Percentiles rank a stretch among this genome's conserved stretches.
phyloP scores from a whole-genome alignment of 257 asterid genomes.

The Phtheirospermum japonicum region DNA sequence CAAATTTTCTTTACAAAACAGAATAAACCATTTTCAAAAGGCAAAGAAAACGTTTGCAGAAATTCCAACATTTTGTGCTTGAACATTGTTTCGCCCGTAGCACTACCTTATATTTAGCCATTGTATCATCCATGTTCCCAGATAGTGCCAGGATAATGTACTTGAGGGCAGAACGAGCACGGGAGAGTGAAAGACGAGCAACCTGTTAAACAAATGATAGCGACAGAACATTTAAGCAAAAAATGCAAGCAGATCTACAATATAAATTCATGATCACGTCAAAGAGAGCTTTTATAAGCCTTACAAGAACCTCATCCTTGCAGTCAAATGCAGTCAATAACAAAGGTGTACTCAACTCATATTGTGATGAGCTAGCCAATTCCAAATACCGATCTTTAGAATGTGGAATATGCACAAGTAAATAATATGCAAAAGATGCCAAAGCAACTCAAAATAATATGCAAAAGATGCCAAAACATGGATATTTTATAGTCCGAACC shows the following conservation, averaged over 20 bases:
- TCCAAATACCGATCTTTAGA: conserved; percentile 13
- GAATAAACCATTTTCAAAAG: conserved; percentile 9
- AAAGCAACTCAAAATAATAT: no score
- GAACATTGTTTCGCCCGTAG: not conserved
- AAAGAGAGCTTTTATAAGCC: conserved; percentile 22
- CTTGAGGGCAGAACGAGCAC: conserved; percentile 92
- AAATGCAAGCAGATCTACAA: conserved; percentile 21
- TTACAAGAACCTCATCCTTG: conserved; percentile 23
- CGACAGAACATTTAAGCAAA: conserved; percentile 22
- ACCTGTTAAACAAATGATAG: conserved; percentile 52
- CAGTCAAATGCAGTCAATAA: conserved; percentile 12
- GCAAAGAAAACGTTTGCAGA: conserved; percentile 23
- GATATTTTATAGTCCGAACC: no score
- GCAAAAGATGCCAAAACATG: no score
- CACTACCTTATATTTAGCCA: conserved; percentile 78
- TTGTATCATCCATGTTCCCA: conserved; percentile 86
- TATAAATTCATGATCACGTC: conserved; percentile 27
- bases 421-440: no score
- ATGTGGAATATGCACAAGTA: conserved; percentile 16
- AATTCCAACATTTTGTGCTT: conserved; percentile 17
- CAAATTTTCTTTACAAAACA: conserved; percentile 6
- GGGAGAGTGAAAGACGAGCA: conserved; percentile 57
- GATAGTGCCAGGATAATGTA: conserved; percentile 81
- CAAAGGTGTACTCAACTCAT: conserved; percentile 2
- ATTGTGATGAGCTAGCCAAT: conserved; percentile 21